phyloP scores from a whole-genome alignment of 139 green algal species.

The Chlamydomonas applanata region DNA sequence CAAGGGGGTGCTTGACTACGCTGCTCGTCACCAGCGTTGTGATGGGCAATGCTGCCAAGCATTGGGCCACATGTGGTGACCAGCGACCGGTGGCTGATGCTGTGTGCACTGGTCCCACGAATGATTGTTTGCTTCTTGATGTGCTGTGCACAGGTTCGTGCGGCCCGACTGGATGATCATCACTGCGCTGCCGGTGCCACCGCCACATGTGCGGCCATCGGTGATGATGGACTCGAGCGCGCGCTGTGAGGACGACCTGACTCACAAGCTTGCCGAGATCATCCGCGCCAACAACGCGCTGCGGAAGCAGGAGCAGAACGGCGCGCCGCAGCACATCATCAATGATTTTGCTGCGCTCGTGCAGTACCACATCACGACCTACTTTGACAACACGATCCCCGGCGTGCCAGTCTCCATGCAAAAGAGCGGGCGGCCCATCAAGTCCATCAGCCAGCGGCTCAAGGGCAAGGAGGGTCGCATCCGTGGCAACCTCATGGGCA shows the following conservation, averaged over 20 bases:
- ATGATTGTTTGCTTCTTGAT: too few relatives aligned
- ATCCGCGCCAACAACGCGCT: slow-evolving; percentile 91
- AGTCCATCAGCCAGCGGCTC: slow-evolving; percentile 87
- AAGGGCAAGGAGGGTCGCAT: slow-evolving; percentile 88
- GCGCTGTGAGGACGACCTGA: slow-evolving; percentile 95
- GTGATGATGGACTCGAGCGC: slow-evolving; percentile 85
- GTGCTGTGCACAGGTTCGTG: slow-evolving; percentile 33
- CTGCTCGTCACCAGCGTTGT: too few relatives aligned
- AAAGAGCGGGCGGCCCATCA: slow-evolving; percentile 83
- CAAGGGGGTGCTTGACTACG: too few relatives aligned
- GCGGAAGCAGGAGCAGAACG: slow-evolving; percentile 79
- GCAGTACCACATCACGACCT: slow-evolving; percentile 92
- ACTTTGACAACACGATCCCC: slow-evolving; percentile 96
- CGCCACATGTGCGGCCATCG: slow-evolving; percentile 78
- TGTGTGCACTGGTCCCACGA: too few relatives aligned
- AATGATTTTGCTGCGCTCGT: slow-evolving; percentile 56
- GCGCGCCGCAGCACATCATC: slow-evolving; percentile 83
- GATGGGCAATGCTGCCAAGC: too few relatives aligned
- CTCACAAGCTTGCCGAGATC: slow-evolving; percentile 96
- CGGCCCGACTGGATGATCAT: slow-evolving; percentile 96
- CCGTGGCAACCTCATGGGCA: slow-evolving; percentile 99
- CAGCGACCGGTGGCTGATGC: too few relatives aligned
- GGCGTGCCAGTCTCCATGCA: slow-evolving; percentile 63
- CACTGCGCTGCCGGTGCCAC: slow-evolving; percentile 91
- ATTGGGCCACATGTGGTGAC: too few relatives aligned